Evolutionary conservation across 2,329 filamentous ascomycete genomes (phyloP).

Genomic region (Alternaria gaisen): DNA sequence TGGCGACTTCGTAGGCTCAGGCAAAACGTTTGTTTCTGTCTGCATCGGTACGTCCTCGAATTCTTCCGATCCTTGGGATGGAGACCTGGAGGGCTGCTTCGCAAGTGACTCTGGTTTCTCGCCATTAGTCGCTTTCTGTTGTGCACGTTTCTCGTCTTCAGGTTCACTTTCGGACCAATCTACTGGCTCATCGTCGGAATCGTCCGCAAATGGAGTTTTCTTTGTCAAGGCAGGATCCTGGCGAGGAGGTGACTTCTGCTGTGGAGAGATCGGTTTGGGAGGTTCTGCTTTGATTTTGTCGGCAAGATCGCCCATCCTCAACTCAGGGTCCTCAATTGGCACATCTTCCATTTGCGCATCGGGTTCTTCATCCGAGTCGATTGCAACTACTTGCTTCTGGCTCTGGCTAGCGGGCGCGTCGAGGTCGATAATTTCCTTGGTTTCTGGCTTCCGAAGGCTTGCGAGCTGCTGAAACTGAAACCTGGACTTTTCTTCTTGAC

Average conservation of each 20-base stretch:
- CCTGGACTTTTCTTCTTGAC: conserved; percentile 63
- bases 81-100: conserved; percentile 44
- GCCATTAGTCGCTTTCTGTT: conserved; percentile 2
- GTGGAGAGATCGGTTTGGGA: conserved; percentile 39
- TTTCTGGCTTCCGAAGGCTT: conserved; percentile 65
- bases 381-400: conserved; percentile 65
- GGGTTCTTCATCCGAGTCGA: conserved; percentile 69
- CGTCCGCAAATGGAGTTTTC: conserved; percentile 35
- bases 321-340: conserved; percentile 36
- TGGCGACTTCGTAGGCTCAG: conserved; percentile 48
- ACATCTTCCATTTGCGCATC: conserved; percentile 46
- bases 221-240: conserved; percentile 29
- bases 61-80: conserved; percentile 59
- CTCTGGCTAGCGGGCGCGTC: conserved; percentile 54
- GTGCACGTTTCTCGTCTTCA: conserved; percentile 31
- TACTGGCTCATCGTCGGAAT: conserved; percentile 52
- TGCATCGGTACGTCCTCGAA: conserved; percentile 59
- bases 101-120: conserved; percentile 40
- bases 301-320: conserved; percentile 56
- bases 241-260: conserved; percentile 28
- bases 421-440: conserved; percentile 58
- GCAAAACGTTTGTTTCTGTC: conserved; percentile 10
- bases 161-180: conserved; percentile 66
- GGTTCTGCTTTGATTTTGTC: conserved; percentile 56
- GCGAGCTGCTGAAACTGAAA: conserved; percentile 72